Evolutionary conservation across 164 flowering plant genomes (phyloP), one percentile per base, ranked within the genome.

Genomic region (Aristolochia californica): DNA sequence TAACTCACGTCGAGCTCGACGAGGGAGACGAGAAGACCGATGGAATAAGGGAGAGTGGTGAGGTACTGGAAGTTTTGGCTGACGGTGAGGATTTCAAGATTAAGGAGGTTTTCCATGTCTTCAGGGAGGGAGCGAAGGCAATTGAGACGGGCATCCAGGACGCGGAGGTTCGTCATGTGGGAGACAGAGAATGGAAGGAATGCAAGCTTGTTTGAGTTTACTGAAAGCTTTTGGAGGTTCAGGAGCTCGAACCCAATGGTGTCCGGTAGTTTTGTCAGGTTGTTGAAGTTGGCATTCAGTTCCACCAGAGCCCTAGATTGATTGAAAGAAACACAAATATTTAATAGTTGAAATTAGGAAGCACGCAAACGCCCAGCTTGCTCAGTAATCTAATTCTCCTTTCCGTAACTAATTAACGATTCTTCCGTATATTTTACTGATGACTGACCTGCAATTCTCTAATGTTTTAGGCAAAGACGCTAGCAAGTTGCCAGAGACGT

Each of bases 1-100:
- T 91, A 87, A 66, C 98, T 91, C 10, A 78, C 75, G 66, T 91
- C 98, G 22, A 91, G 52, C 59, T 91, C 95, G 5, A 69, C 56
- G 13, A 91, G 86, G 5, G 95, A 83, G 8, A 80, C 13, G 45
- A 88, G 83, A 58, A 88, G 88, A 62, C 98, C 98, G 1, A 91
- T 57, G 52, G 94, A 82, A 73, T 85, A 85, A 0, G 97, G 98
- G 15, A 91, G 72, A 44, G 66, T 23, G 4, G 59, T 58, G 15
- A 91, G 77, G 84, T 77, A 75, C 23, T 85, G 96, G 79, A 88
- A 91, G 74, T 91, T 91, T 52, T 88, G 98, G 75, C 97, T 87
- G 1, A 88, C 76, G 49, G 88, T 88, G 43, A 91, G 89, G 45
- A 71, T 34, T 59, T 83, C 72, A 11, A 91, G 83, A 71, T 85